Conservation (phyloP, 345 rosid genomes). For the Acer yangbiense region DNA sequence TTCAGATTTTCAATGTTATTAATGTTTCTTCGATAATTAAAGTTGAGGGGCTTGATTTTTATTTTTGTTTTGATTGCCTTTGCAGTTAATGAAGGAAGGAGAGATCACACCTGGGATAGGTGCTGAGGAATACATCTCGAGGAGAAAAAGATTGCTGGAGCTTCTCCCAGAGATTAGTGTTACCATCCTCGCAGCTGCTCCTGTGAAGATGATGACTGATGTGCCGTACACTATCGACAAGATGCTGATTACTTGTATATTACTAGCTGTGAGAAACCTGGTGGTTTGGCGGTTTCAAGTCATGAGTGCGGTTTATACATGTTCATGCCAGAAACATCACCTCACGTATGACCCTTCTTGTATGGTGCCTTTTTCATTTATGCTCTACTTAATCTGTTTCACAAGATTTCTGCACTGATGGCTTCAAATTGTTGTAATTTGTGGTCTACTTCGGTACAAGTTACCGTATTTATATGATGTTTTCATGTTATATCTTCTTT, state of each 20-base stretch:
- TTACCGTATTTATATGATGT: neutral
- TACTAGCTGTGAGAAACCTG: slow-evolving; percentile 97
- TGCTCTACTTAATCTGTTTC: neutral
- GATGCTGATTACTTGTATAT: slow-evolving; percentile 85
- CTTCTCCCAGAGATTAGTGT: slow-evolving; percentile 77
- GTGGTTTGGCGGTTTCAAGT: slow-evolving; percentile 85
- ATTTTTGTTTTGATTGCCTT: slow-evolving; percentile 9
- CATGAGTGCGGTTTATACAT: slow-evolving; percentile 86
- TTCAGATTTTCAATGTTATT: no score
- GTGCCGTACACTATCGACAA: slow-evolving; percentile 91
- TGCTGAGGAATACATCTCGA: slow-evolving; percentile 26
- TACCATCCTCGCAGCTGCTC: slow-evolving; percentile 83
- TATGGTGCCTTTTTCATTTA: neutral
- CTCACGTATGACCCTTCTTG: slow-evolving; percentile 51
- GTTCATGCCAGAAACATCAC: slow-evolving; percentile 94
- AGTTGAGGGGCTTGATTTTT: neutral
- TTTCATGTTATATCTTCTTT: neutral
- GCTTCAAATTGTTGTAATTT: neutral
- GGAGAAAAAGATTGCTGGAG: slow-evolving; percentile 71
- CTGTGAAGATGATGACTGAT: slow-evolving; percentile 95
- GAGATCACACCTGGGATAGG: slow-evolving; percentile 89
- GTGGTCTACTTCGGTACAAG: slow-evolving; percentile 3
- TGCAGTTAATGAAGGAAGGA: slow-evolving; percentile 79
- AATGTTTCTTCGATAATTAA: neutral
- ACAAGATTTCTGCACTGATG: slow-evolving; percentile 5